Evolutionary conservation across 1,284 basidiomycete genomes (phyloP).

Genomic region (Chalciporus sp.): DNA sequence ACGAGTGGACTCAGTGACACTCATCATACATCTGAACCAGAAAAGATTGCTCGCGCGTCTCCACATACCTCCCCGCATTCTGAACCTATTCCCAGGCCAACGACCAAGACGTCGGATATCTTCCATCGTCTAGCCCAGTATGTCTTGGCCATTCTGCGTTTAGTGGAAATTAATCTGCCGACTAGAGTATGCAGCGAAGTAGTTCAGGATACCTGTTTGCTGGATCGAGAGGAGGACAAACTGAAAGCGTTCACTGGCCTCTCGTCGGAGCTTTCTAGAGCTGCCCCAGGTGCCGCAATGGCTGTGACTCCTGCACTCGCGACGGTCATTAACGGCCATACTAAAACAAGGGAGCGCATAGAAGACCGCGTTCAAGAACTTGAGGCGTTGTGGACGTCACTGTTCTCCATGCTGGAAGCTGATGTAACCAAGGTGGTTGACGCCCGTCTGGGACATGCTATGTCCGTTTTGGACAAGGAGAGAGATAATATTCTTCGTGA

Average conservation of each 20-base stretch:
- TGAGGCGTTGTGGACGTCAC: constrained; percentile 45
- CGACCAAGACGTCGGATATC: constrained; percentile 21
- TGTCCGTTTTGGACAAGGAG: constrained; percentile 40
- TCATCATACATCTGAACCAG: constrained; percentile 6
- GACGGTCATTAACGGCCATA: constrained; percentile 44
- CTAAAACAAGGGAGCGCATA: constrained; percentile 43
- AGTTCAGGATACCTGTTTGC: constrained; percentile 42
- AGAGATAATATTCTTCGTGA: constrained; percentile 27
- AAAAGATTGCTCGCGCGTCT: constrained; percentile 5
- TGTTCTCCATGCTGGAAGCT: constrained; percentile 42
- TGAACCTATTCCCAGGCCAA: constrained; percentile 8
- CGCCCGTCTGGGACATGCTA: constrained; percentile 38
- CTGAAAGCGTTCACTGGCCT: constrained; percentile 48
- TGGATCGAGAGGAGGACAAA: constrained; percentile 44
- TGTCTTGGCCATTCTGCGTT: constrained; percentile 15
- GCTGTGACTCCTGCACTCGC: constrained; percentile 48
- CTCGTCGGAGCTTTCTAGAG: constrained; percentile 46
- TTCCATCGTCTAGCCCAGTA: constrained; percentile 46
- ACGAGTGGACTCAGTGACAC: constrained; percentile 6
- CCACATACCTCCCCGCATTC: neutral
- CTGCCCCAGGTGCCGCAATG: constrained; percentile 42
- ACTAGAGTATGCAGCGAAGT: constrained; percentile 47
- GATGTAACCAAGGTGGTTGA: constrained; percentile 45
- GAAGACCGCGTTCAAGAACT: constrained; percentile 42
- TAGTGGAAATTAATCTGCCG: constrained; percentile 12